Base-by-base conservation (phyloP, 805 yeast genomes). In the Sporopachydermia quercuum region DNA sequence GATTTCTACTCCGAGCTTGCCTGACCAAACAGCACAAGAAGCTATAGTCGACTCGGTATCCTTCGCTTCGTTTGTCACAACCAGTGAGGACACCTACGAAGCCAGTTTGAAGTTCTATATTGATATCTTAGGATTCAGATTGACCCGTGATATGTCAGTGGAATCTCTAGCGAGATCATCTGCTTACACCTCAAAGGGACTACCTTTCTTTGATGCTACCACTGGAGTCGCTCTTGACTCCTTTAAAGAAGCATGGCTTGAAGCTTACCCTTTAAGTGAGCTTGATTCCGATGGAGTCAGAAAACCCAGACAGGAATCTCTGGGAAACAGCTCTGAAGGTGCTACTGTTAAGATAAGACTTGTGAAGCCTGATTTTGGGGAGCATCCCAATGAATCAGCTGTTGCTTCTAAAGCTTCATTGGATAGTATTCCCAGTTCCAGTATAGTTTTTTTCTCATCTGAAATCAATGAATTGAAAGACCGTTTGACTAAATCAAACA, bases 151-250 rank as follows among this genome's bases (percentile, higher is more conserved):
- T 8, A 23, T 23, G 30, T 23, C 30, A 8, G n/a, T 23, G 30
- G 30, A 23, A n/a, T 23, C 30, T 8, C n/a, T 23, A 23, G 30
- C 30, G 8, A 23, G n/a, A 23, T 23, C 30, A n/a, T 23, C 30
- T 23, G 30, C 30, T 23, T 23, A 23, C 30, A 23, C 30, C n/a
- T 23, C 30, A 8, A 23, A 23, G n/a, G 30, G 30, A 8, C n/a
- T 23, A n/a, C 30, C 30, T 8, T n/a, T 23, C 8, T 23, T 23
- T 23, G 30, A 23, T n/a, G 30, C 30, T n/a, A 23, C 30, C 8
- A 46, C 57, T 35, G 70, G 70, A 1, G 53, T 65, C 4, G 53
- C 66, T 35, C 51, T 49, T 37, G 66, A 64, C 42, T 62, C 68
- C 3, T 44, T 60, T 35, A 52, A 54, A 39, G 70, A 65, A 46